Evolutionary conservation across 305 asterid species (phyloP).

Genomic region (Fraxinus albicans): DNA sequence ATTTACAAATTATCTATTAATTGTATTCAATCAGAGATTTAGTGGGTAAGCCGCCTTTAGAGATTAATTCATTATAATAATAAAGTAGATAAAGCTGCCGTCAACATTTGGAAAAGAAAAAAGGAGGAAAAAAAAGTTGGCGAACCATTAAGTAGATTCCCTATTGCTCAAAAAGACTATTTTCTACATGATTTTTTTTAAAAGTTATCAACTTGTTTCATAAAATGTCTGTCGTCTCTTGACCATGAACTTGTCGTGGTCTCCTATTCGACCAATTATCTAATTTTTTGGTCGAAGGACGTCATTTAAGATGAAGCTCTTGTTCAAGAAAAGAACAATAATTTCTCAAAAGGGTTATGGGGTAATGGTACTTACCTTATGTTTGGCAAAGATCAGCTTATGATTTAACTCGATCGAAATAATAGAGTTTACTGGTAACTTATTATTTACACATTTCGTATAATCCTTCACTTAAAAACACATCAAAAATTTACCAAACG

Average conservation of each 20-base stretch:
- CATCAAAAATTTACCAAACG: background rate
- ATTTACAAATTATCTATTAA: too few relatives aligned
- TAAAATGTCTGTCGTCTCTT: background rate
- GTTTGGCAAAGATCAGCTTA: background rate
- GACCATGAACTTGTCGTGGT: background rate
- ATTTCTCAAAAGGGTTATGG: background rate
- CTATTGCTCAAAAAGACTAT: background rate
- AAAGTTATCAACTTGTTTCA: background rate
- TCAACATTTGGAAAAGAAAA: background rate
- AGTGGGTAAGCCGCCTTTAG: slow-evolving; percentile 6
- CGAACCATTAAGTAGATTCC: slow-evolving; percentile 5
- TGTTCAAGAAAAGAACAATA: background rate
- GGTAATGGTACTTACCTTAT: background rate
- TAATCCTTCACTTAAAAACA: too few relatives aligned
- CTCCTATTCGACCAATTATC: background rate
- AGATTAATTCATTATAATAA: background rate
- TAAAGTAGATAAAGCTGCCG: slow-evolving; percentile 24
- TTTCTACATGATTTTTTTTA: background rate
- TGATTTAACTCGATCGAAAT: too few relatives aligned
- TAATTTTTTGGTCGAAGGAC: background rate
- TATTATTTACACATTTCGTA: background rate
- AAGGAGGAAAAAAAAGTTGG: background rate
- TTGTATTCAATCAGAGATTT: background rate
- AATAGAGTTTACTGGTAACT: background rate
- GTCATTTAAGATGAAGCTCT: background rate